Evolutionary conservation across 495 filamentous ascomycete genomes (phyloP).

Genomic region (Aspergillus sclerotioniger): DNA sequence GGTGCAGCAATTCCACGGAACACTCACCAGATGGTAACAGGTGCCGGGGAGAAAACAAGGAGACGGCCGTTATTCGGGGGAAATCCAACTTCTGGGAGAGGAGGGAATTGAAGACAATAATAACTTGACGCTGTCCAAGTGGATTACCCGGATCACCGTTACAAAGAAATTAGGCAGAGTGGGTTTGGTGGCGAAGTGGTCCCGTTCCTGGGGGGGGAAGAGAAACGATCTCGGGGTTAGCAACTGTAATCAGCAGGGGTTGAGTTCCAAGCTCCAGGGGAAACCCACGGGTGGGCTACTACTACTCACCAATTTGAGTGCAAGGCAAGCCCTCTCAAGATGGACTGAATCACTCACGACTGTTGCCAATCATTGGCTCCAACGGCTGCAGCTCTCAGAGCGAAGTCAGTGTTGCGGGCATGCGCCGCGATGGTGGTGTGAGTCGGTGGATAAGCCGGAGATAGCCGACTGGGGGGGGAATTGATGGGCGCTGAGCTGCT

Average conservation of each 20-base stretch:
- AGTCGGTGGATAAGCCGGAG: conserved; percentile 30
- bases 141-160: background rate
- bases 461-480: conserved; percentile 33
- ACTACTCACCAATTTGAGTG: conserved; percentile 10
- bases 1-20: background rate
- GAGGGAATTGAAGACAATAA: background rate
- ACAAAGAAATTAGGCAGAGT: conserved; percentile 7
- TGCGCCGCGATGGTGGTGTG: background rate
- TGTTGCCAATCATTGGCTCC: conserved; percentile 8
- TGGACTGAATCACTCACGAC: conserved; percentile 14
- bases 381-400: conserved; percentile 6
- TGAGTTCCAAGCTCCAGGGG: conserved; percentile 14
- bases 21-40: conserved; percentile 3
- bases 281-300: conserved; percentile 1
- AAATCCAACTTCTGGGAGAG: background rate
- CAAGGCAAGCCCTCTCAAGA: background rate
- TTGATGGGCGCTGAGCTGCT: conserved; percentile 16
- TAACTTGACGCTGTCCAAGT: background rate
- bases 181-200: conserved; percentile 23
- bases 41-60: background rate
- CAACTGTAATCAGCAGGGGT: conserved; percentile 24
- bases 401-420: conserved; percentile 11
- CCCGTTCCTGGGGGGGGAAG: conserved; percentile 23
- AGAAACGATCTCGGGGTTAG: conserved; percentile 12
- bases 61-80: background rate